phyloP scores from a whole-genome alignment of 2,329 filamentous ascomycete genomes.

The Hypoxylon sp. region DNA sequence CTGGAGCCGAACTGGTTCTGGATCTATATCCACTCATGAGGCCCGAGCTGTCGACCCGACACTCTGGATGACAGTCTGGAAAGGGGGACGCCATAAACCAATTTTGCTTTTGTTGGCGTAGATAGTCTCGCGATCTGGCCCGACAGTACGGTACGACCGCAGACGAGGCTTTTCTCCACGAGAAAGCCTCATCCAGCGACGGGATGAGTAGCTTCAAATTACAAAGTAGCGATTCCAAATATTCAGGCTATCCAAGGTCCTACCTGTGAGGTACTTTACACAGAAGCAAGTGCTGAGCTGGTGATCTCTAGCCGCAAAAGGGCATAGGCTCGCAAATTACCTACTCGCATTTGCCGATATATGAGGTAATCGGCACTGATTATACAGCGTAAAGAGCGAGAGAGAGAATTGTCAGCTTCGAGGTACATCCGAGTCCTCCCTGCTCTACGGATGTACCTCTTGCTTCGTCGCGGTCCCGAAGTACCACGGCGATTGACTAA shows the following conservation, averaged over 20 bases:
- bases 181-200: background rate
- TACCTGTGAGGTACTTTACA: background rate
- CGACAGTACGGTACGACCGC: too few relatives aligned
- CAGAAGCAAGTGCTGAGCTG: background rate
- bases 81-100: slow-evolving; percentile 9
- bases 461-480: background rate
- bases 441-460: background rate
- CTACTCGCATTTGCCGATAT: slow-evolving; percentile 1
- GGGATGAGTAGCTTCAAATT: too few relatives aligned
- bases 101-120: background rate
- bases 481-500: slow-evolving; percentile 13
- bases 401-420: background rate
- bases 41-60: slow-evolving; percentile 11
- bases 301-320: slow-evolving; percentile 14
- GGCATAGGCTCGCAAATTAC: slow-evolving; percentile 20
- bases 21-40: slow-evolving; percentile 14
- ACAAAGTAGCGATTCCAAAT: too few relatives aligned
- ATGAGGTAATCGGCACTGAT: slow-evolving; percentile 16
- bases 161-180: background rate
- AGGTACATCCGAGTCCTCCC: background rate
- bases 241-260: too few relatives aligned
- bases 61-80: background rate
- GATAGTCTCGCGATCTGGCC: too few relatives aligned
- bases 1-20: background rate
- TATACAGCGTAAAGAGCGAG: slow-evolving; percentile 1